Conservation (phyloP, 176 grass and related monocot genomes). For the Zea mays region Zm-B73-REFERENCE-NAM-5.0 NC_050104.1:120963001-120963500, state of each 20-base stretch:
- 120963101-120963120: slow-evolving; percentile 89
- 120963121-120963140: slow-evolving; percentile 61
- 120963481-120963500: too few species aligned
- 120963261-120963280: too few species aligned
- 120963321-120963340: too few species aligned
- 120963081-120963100: slow-evolving; percentile 85
- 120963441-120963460: too few species aligned
- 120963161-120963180: slow-evolving; percentile 33
- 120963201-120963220: slow-evolving; percentile 54
- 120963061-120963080: slow-evolving; percentile 93
- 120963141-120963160: background rate
- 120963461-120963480: too few species aligned
- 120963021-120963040: slow-evolving; percentile 84
- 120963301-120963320: too few species aligned
- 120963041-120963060: slow-evolving; percentile 90
- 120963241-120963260: background rate
- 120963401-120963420: too few species aligned
- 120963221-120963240: background rate
- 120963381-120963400: too few species aligned
- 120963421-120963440: too few species aligned
- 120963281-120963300: too few species aligned
- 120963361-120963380: too few species aligned
- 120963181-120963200: slow-evolving; percentile 55
- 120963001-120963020: slow-evolving; percentile 86
- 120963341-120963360: too few species aligned